phyloP scores from a whole-genome alignment of 768 basidiomycete species.

The Neoboletus subvelutipes region DNA sequence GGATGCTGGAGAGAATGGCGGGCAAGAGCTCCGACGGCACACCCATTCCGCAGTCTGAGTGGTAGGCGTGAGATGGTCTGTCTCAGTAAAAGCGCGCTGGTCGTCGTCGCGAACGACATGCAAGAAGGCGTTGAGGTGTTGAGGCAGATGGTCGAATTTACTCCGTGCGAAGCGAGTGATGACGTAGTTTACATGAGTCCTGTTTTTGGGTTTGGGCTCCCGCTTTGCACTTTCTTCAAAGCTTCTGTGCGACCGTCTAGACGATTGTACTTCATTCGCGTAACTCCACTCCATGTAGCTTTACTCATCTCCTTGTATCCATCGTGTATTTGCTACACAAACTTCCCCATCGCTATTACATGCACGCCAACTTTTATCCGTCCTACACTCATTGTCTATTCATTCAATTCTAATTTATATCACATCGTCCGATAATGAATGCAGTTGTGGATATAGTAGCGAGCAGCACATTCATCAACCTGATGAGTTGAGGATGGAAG shows the following conservation, averaged over 20 bases:
- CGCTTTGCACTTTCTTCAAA: too few relatives aligned
- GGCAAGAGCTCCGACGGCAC: slow-evolving; percentile 10
- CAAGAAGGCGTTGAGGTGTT: not conserved
- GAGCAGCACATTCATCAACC: not conserved
- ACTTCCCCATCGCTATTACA: not conserved
- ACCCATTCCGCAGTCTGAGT: slow-evolving; percentile 22
- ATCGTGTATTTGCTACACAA: not conserved
- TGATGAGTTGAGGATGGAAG: not conserved
- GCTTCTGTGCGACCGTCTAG: too few relatives aligned
- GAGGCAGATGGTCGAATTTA: not conserved
- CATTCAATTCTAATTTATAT: not conserved
- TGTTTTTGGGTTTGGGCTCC: not conserved
- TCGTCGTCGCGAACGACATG: slow-evolving; percentile 11
- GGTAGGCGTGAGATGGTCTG: slow-evolving; percentile 13
- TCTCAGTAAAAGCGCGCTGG: slow-evolving; percentile 1
- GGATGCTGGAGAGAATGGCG: not conserved
- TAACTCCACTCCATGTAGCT: too few relatives aligned
- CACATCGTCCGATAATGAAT: not conserved
- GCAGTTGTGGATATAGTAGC: not conserved
- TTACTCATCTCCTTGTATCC: too few relatives aligned
- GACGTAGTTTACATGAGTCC: not conserved
- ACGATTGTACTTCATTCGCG: too few relatives aligned
- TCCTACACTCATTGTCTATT: too few relatives aligned
- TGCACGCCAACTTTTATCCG: not conserved
- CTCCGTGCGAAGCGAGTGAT: not conserved